A percentile compares a stretch with the other conserved stretches of the same genome.
Conservation (phyloP, 139 green algal genomes). For the Prasinococcaceae sp. region DNA sequence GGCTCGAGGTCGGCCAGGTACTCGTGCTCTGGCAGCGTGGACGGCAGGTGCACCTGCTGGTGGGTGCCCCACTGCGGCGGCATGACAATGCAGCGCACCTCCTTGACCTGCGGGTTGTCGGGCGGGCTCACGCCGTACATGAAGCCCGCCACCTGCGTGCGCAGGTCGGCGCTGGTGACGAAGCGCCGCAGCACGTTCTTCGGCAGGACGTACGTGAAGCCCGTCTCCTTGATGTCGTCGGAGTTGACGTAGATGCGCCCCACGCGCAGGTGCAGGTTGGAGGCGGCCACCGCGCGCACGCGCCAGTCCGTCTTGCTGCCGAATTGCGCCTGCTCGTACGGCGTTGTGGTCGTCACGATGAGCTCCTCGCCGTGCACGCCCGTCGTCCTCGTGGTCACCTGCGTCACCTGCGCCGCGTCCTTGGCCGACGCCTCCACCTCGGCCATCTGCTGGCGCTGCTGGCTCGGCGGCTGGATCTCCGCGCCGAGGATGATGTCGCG, state of each 20-base stretch:
- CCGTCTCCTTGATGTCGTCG: slow-evolving; percentile 83
- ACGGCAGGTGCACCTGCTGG: slow-evolving; percentile 75
- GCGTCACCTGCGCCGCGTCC: slow-evolving; percentile 55
- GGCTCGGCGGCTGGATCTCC: slow-evolving; percentile 88
- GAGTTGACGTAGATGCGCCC: slow-evolving; percentile 99
- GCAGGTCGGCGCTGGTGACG: slow-evolving; percentile 92
- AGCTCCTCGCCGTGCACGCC: slow-evolving; percentile 94
- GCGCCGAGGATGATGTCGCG: slow-evolving; percentile 98
- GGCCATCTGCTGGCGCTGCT: slow-evolving; percentile 97
- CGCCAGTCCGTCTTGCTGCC: slow-evolving; percentile 96
- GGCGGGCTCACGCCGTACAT: slow-evolving; percentile 89
- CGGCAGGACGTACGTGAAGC: slow-evolving; percentile 96
- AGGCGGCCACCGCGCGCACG: slow-evolving; percentile 84
- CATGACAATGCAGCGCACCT: slow-evolving; percentile 90
- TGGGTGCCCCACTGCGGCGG: slow-evolving; percentile 94
- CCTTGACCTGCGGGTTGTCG: slow-evolving; percentile 93
- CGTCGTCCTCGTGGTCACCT: slow-evolving; percentile 82
- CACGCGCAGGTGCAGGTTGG: slow-evolving; percentile 96
- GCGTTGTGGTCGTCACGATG: slow-evolving; percentile 91
- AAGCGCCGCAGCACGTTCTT: slow-evolving; percentile 99
- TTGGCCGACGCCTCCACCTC: slow-evolving; percentile 88
- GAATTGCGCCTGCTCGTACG: slow-evolving; percentile 92
- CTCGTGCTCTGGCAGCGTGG: slow-evolving; percentile 77
- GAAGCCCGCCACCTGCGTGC: slow-evolving; percentile 75
- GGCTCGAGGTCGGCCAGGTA: slow-evolving; percentile 93